phyloP scores from a whole-genome alignment of 495 filamentous ascomycete genomes.

The Daldinia decipiens region DNA sequence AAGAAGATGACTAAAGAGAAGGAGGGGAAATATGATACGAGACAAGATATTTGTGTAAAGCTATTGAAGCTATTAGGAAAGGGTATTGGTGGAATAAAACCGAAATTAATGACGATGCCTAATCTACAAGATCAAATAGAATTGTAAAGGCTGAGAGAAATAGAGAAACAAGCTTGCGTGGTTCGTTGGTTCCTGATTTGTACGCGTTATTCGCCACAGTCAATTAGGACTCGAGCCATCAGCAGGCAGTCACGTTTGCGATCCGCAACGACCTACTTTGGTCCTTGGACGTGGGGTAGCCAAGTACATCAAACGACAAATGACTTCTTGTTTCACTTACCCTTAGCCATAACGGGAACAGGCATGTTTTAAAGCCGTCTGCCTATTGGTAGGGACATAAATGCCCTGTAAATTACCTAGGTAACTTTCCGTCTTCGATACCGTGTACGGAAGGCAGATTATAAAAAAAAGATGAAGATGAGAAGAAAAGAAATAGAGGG shows the following conservation, averaged over 20 bases:
- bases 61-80: slow-evolving; percentile 4
- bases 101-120: slow-evolving; percentile 20
- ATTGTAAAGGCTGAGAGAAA: slow-evolving; percentile 4
- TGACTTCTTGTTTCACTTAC: slow-evolving; percentile 48
- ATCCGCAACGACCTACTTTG: slow-evolving; percentile 32
- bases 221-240: slow-evolving; percentile 31
- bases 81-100: slow-evolving; percentile 1
- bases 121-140: slow-evolving; percentile 20
- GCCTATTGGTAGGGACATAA: slow-evolving; percentile 22
- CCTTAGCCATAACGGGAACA: slow-evolving; percentile 58
- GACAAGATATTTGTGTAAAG: not conserved
- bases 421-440: not conserved
- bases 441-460: not conserved
- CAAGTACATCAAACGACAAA: slow-evolving; percentile 6
- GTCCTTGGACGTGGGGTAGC: slow-evolving; percentile 39
- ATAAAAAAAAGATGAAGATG: slow-evolving; percentile 5
- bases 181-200: slow-evolving; percentile 19
- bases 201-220: slow-evolving; percentile 37
- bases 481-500: slow-evolving; percentile 6
- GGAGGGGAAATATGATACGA: not conserved
- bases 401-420: slow-evolving; percentile 2
- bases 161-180: slow-evolving; percentile 35
- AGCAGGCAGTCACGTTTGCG: slow-evolving; percentile 32
- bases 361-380: slow-evolving; percentile 50
- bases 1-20: not conserved